Evolutionary conservation across 164 flowering plant genomes (phyloP).

Genomic region (Aristolochia californica): DNA sequence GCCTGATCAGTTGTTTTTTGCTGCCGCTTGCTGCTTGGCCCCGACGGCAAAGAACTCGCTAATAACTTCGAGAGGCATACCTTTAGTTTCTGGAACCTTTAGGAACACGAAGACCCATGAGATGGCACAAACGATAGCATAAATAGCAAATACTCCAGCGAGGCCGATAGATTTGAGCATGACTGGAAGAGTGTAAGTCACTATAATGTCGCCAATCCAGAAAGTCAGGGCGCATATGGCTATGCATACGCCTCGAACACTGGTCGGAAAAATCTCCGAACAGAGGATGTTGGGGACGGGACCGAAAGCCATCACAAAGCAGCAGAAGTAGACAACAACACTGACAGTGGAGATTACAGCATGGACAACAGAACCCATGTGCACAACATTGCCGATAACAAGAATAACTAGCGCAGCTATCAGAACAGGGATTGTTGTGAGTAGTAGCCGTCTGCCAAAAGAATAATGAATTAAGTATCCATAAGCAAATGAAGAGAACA

Average conservation of each 20-base stretch:
- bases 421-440: constrained; percentile 64
- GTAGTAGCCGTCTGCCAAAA: constrained; percentile 57
- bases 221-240: constrained; percentile 77
- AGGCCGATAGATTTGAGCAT: constrained; percentile 73
- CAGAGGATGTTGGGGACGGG: constrained; percentile 93
- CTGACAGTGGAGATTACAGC: constrained; percentile 65
- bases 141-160: constrained; percentile 74
- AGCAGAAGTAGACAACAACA: constrained; percentile 73
- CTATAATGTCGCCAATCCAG: constrained; percentile 83
- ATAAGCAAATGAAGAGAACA: too few relatives aligned
- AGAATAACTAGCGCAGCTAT: constrained; percentile 50
- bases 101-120: constrained; percentile 75
- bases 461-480: too few relatives aligned
- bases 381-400: constrained; percentile 38
- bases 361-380: constrained; percentile 33
- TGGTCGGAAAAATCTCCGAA: constrained; percentile 89
- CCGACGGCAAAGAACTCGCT: constrained; percentile 90
- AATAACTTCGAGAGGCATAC: constrained; percentile 95
- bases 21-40: constrained; percentile 32
- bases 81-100: constrained; percentile 95
- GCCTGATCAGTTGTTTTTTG: background rate
- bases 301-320: constrained; percentile 83
- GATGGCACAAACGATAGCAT: constrained; percentile 57
- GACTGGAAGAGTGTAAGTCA: constrained; percentile 79
- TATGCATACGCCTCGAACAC: constrained; percentile 89